Evolutionary conservation across 352 stramenopile genomes (phyloP).

Genomic region (Globisporangium nunn): DNA sequence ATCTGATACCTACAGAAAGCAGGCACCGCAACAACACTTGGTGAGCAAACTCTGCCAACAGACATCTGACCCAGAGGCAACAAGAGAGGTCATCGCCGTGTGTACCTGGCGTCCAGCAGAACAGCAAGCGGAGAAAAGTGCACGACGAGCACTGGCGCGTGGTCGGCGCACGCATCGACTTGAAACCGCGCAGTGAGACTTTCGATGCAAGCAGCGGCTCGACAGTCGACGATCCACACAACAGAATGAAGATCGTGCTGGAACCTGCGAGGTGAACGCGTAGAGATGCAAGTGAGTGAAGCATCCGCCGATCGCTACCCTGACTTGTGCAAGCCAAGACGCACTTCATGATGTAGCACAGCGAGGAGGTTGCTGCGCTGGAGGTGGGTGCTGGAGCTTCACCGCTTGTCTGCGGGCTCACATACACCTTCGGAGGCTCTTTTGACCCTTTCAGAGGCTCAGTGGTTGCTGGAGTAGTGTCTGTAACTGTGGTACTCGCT

Average conservation of each 20-base stretch:
- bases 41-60: background rate
- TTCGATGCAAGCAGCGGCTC: conserved; percentile 18
- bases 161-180: conserved; percentile 15
- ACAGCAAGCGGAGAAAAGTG: conserved; percentile 42
- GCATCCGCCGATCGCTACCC: no score
- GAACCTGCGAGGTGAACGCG: conserved; percentile 10
- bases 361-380: conserved; percentile 1
- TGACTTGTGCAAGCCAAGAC: background rate
- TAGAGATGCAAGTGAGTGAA: background rate
- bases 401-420: background rate
- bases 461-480: background rate
- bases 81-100: background rate
- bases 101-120: conserved; percentile 19
- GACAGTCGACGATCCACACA: conserved; percentile 60
- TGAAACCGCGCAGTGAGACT: conserved; percentile 19
- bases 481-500: conserved; percentile 20
- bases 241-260: conserved; percentile 21
- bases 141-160: conserved; percentile 41
- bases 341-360: conserved; percentile 36
- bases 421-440: conserved; percentile 3
- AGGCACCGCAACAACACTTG: background rate
- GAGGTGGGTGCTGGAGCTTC: background rate
- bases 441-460: background rate
- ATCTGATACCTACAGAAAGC: conserved; percentile 19
- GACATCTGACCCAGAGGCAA: background rate